Conservation (phyloP, 441 rosid genomes). For the Lepidium campestre region DNA sequence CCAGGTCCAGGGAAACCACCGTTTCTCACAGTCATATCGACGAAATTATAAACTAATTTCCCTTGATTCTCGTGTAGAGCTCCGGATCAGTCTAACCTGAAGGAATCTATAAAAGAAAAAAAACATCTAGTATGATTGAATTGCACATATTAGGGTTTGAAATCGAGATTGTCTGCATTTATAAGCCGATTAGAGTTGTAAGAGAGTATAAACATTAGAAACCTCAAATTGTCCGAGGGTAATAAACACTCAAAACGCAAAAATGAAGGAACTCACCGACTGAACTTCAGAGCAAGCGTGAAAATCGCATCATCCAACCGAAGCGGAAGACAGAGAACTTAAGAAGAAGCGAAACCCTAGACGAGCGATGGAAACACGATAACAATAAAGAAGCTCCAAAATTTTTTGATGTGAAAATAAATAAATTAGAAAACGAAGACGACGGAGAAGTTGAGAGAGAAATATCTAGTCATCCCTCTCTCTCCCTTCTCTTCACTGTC, state of each 20-base stretch:
- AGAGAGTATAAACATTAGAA: too few species aligned
- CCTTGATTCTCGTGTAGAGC: not conserved
- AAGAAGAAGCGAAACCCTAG: not conserved
- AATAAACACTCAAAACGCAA: not conserved
- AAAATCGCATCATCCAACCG: not conserved
- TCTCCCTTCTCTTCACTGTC: slow-evolving; percentile 1
- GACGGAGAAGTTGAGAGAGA: slow-evolving; percentile 12
- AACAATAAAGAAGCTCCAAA: not conserved
- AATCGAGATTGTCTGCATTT: too few species aligned
- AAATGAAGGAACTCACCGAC: not conserved
- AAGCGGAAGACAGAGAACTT: not conserved
- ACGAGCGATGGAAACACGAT: not conserved
- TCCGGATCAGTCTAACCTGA: not conserved
- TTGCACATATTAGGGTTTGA: not conserved
- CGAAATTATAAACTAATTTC: not conserved
- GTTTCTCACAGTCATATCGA: slow-evolving; percentile 40
- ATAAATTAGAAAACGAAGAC: slow-evolving; percentile 1
- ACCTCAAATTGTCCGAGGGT: not conserved
- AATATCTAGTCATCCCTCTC: not conserved
- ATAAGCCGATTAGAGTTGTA: too few species aligned
- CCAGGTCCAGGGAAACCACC: slow-evolving; percentile 42
- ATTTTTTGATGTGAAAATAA: not conserved
- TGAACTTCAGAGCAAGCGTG: not conserved
- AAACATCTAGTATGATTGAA: not conserved
- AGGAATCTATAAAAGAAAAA: not conserved